phyloP scores from a whole-genome alignment of 2,329 filamentous ascomycete species.

The Pseudopithomyces chartarum region DNA sequence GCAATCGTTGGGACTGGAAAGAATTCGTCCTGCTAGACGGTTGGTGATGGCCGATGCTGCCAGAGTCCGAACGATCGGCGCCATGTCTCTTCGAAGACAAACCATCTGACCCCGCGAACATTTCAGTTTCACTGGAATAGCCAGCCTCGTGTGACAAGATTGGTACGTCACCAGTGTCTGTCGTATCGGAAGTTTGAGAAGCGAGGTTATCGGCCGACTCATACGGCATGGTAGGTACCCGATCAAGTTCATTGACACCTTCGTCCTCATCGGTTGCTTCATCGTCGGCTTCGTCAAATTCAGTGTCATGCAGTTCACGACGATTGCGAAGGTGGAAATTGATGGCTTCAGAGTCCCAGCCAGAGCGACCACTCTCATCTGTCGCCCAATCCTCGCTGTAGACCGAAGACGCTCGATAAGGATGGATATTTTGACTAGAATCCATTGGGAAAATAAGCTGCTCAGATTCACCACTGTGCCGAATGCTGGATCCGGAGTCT shows the following conservation, averaged over 20 bases:
- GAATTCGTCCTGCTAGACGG: background rate
- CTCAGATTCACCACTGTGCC: too few relatives aligned
- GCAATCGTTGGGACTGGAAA: background rate
- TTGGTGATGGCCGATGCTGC: background rate
- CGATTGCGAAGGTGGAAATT: background rate
- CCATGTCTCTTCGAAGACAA: too few relatives aligned
- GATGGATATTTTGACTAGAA: background rate
- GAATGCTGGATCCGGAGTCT: background rate
- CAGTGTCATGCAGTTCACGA: background rate
- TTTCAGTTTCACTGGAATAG: background rate
- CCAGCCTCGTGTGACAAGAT: background rate
- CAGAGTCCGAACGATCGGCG: too few relatives aligned
- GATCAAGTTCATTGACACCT: constrained; percentile 4
- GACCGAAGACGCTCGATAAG: background rate
- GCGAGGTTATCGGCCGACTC: background rate
- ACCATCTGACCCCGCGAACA: background rate
- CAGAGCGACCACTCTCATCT: background rate
- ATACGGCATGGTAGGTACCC: constrained; percentile 3
- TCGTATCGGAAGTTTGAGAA: background rate
- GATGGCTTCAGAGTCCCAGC: background rate
- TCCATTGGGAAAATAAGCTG: background rate
- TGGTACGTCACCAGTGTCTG: background rate
- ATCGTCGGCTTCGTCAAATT: background rate
- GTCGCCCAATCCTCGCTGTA: background rate
- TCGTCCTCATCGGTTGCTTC: background rate